Evolutionary conservation across 1,139 yeast species (phyloP).

Genomic region (Lodderomyces metapsilosis): DNA sequence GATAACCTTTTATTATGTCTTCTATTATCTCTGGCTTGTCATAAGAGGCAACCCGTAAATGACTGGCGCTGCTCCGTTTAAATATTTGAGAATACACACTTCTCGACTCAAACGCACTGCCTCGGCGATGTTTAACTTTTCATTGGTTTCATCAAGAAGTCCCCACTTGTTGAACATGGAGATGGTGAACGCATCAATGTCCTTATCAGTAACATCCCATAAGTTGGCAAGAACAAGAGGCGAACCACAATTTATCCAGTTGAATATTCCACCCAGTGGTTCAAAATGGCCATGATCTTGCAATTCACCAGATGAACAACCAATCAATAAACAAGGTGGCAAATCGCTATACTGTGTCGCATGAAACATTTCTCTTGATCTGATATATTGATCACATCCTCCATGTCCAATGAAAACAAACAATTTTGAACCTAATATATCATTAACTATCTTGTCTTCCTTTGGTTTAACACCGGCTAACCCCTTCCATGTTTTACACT

Average conservation of each 20-base stretch:
- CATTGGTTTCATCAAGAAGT: constrained; percentile 22
- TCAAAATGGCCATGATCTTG: constrained; percentile 61
- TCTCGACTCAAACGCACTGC: constrained; percentile 45
- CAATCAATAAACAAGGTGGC: constrained; percentile 77
- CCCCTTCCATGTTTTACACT: constrained; percentile 52
- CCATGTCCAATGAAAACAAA: constrained; percentile 92
- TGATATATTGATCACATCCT: constrained; percentile 83
- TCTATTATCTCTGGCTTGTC: constrained; percentile 1
- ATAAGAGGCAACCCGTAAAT: constrained; percentile 28
- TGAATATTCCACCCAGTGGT: constrained; percentile 73
- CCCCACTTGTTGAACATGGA: constrained; percentile 65
- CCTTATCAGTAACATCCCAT: constrained; percentile 98
- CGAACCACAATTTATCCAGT: constrained; percentile 76
- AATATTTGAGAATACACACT: constrained; percentile 24
- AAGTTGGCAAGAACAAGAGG: constrained; percentile 82
- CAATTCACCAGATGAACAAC: constrained; percentile 86
- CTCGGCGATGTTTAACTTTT: constrained; percentile 12
- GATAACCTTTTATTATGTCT: too few species aligned
- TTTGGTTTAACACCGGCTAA: constrained; percentile 53
- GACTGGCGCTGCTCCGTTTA: constrained; percentile 35
- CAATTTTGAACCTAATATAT: constrained; percentile 44
- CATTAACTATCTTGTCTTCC: constrained; percentile 42
- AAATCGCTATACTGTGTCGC: constrained; percentile 14
- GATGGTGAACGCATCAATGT: constrained; percentile 75
- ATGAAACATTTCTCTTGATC: constrained; percentile 30